Percentiles rank a stretch among this genome's conserved stretches.
Conservation (phyloP, 2,329 filamentous ascomycete genomes). For the Cladosporium sp. region DNA sequence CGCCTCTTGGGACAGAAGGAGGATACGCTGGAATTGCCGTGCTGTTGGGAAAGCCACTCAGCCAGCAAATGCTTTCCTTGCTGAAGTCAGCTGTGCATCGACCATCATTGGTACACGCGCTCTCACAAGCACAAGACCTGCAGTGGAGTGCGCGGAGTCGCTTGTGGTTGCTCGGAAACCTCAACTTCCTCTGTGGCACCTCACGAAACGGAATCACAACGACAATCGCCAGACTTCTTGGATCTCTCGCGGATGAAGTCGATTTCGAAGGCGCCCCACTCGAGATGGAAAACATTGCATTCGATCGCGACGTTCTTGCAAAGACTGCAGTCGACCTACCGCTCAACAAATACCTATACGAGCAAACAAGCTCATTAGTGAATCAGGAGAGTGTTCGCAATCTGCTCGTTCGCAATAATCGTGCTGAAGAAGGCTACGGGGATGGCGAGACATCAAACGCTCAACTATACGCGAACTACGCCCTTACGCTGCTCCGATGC, state of each 20-base stretch:
- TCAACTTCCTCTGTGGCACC: constrained; percentile 48
- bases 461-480: constrained; percentile 79
- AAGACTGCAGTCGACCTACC: constrained; percentile 30
- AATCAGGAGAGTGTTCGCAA: constrained; percentile 71
- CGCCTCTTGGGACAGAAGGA: constrained; percentile 30
- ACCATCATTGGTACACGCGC: constrained; percentile 13
- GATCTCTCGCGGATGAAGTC: constrained; percentile 57
- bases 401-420: constrained; percentile 27
- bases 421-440: constrained; percentile 25
- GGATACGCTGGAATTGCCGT: constrained; percentile 33
- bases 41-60: constrained; percentile 32
- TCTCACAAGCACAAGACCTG: constrained; percentile 6
- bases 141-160: constrained; percentile 37
- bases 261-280: constrained; percentile 48
- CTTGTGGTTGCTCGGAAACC: constrained; percentile 59
- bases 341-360: constrained; percentile 56
- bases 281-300: constrained; percentile 35
- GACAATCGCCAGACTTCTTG: constrained; percentile 57
- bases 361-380: constrained; percentile 69
- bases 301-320: constrained; percentile 49
- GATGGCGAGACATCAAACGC: constrained; percentile 56
- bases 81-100: constrained; percentile 29
- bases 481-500: constrained; percentile 78
- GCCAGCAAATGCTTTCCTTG: constrained; percentile 27
- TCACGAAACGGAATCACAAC: constrained; percentile 50